Evolutionary conservation across 805 yeast genomes (phyloP).

Genomic region (Cyberlindnera saturnus): DNA sequence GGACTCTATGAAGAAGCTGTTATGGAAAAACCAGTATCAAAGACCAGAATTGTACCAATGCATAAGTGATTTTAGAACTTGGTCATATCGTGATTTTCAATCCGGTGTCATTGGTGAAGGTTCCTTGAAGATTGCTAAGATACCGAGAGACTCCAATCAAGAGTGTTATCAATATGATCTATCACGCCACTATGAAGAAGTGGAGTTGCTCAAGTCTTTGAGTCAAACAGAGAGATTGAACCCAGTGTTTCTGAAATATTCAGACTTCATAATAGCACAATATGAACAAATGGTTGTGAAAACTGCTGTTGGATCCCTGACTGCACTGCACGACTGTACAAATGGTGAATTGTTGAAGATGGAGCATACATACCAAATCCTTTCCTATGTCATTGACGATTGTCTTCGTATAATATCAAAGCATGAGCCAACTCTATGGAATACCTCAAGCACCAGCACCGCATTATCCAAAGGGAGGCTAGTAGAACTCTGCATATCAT

Average conservation of each 20-base stretch:
- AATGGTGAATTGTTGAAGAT: constrained; percentile 57
- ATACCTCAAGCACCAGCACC: background rate
- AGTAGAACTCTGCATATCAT: constrained; percentile 26
- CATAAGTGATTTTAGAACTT: constrained; percentile 63
- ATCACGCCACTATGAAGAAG: constrained; percentile 20
- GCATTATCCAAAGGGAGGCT: constrained; percentile 29
- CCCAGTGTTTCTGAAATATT: constrained; percentile 26
- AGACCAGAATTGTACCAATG: constrained; percentile 47
- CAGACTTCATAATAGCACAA: constrained; percentile 43
- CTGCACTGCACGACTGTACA: constrained; percentile 56
- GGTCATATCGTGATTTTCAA: constrained; percentile 31
- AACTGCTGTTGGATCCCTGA: constrained; percentile 63
- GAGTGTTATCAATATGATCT: constrained; percentile 18
- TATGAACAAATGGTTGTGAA: constrained; percentile 62
- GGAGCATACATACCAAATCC: constrained; percentile 27
- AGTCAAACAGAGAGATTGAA: constrained; percentile 23
- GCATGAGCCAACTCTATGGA: constrained; percentile 12
- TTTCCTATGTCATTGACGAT: constrained; percentile 44
- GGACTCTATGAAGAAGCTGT: constrained; percentile 31
- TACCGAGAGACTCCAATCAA: constrained; percentile 31
- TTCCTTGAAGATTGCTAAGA: constrained; percentile 38
- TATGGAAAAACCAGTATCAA: constrained; percentile 43
- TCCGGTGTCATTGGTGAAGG: constrained; percentile 56
- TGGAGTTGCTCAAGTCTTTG: constrained; percentile 20
- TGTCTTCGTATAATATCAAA: constrained; percentile 34